phyloP scores from a whole-genome alignment of 805 yeast genomes.

The Candida xyloterini region DNA sequence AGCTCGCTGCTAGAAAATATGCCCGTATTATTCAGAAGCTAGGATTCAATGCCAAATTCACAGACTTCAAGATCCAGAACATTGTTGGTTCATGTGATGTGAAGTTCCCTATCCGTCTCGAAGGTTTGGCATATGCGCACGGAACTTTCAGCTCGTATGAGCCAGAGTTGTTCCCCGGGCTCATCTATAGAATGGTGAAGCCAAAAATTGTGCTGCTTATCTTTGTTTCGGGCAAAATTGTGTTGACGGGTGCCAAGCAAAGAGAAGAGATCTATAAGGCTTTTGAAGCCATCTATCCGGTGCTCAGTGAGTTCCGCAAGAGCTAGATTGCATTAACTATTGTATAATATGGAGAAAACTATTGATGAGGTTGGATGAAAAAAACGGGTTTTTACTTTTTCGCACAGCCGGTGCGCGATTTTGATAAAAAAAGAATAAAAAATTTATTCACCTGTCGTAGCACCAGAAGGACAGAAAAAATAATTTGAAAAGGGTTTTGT shows the following conservation, averaged over 20 bases:
- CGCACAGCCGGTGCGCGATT: constrained; percentile 15
- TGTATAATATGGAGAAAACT: constrained; percentile 11
- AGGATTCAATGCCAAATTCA: constrained; percentile 96
- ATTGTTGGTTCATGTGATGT: constrained; percentile 99
- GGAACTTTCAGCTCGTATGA: constrained; percentile 98
- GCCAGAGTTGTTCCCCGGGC: constrained; percentile 97
- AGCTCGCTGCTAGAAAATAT: constrained; percentile 93
- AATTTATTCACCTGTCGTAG: neutral
- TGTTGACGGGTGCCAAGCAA: constrained; percentile 97
- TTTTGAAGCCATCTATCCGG: constrained; percentile 97
- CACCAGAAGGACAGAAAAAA: constrained; percentile 2
- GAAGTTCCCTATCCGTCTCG: constrained; percentile 93
- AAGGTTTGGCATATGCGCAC: constrained; percentile 96
- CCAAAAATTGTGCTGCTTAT: constrained; percentile 95
- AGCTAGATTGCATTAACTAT: constrained; percentile 18
- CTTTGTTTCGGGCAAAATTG: constrained; percentile 96
- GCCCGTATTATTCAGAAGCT: constrained; percentile 97
- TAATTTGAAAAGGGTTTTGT: constrained; percentile 9
- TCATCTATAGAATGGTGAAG: constrained; percentile 98
- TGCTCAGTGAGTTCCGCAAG: constrained; percentile 94
- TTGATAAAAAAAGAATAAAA: constrained; percentile 1
- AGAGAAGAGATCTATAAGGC: constrained; percentile 98
- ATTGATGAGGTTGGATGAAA: constrained; percentile 2
- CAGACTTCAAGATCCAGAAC: constrained; percentile 96
- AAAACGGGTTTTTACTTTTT: neutral